phyloP scores from a whole-genome alignment of 768 basidiomycete genomes.

The Paxillus ammoniavirescens region DNA sequence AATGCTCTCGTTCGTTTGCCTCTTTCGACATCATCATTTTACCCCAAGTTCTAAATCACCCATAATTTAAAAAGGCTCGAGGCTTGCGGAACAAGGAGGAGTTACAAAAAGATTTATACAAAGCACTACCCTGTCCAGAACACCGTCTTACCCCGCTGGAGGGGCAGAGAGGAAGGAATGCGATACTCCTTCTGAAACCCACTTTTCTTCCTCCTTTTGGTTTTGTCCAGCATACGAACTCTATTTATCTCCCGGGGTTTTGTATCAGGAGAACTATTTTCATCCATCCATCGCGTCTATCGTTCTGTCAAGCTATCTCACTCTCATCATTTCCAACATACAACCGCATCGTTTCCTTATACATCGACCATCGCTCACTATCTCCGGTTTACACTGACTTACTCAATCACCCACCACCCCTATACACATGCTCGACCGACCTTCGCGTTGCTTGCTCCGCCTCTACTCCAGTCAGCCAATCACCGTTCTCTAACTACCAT shows the following conservation, averaged over 20 bases:
- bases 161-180: slow-evolving; percentile 13
- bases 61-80: slow-evolving; percentile 5
- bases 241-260: slow-evolving; percentile 31
- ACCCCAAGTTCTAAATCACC: background rate
- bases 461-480: background rate
- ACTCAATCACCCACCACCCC: slow-evolving; percentile 2
- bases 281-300: slow-evolving; percentile 24
- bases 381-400: background rate
- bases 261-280: slow-evolving; percentile 30
- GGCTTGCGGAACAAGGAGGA: slow-evolving; percentile 7
- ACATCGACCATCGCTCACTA: slow-evolving; percentile 11
- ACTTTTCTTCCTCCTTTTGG: slow-evolving; percentile 16
- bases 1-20: slow-evolving; percentile 12
- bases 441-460: slow-evolving; percentile 11
- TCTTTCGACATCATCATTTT: slow-evolving; percentile 7
- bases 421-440: slow-evolving; percentile 20
- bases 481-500: background rate
- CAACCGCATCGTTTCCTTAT: slow-evolving; percentile 29
- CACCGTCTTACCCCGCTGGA: slow-evolving; percentile 19
- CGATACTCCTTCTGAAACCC: slow-evolving; percentile 16
- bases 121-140: slow-evolving; percentile 20
- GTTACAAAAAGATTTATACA: slow-evolving; percentile 1
- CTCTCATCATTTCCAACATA: slow-evolving; percentile 22
- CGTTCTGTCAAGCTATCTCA: slow-evolving; percentile 18
- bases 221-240: slow-evolving; percentile 28